Percentiles rank a stretch among this genome's conserved stretches.
Conservation (phyloP, 1,139 yeast genomes). For the Maudiozyma humilis region DNA sequence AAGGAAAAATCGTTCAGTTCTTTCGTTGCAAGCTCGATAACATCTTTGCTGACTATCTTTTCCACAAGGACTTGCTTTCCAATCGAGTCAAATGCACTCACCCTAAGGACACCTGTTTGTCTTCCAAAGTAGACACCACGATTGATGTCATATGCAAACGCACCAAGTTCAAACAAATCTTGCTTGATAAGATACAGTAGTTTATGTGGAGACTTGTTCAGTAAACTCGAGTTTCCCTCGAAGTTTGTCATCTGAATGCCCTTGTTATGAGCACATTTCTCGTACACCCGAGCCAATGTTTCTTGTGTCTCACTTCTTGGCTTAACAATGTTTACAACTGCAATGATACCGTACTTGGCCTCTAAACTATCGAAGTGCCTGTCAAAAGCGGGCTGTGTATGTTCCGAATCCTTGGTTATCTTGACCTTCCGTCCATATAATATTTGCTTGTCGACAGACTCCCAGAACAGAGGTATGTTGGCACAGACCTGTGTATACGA, state of each 20-base stretch:
- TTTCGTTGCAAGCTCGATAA: constrained; percentile 48
- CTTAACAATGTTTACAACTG: constrained; percentile 47
- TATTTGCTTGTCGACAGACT: constrained; percentile 43
- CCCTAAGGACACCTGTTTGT: constrained; percentile 60
- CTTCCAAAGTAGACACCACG: constrained; percentile 48
- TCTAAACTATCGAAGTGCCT: constrained; percentile 54
- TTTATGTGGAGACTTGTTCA: constrained; percentile 36
- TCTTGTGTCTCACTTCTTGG: constrained; percentile 35
- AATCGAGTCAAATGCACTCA: constrained; percentile 60
- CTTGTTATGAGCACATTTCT: constrained; percentile 27
- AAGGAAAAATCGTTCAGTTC: constrained; percentile 39
- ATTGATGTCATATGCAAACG: constrained; percentile 49
- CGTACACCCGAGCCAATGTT: constrained; percentile 34
- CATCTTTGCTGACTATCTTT: constrained; percentile 53
- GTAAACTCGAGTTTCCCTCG: constrained; percentile 29
- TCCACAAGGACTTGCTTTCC: constrained; percentile 54
- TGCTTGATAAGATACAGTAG: constrained; percentile 36
- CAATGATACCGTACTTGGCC: constrained; percentile 56
- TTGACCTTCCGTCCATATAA: constrained; percentile 44
- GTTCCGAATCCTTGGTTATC: constrained; percentile 52
- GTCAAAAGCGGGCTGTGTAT: constrained; percentile 56
- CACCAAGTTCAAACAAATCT: constrained; percentile 53
- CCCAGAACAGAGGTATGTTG: constrained; percentile 63
- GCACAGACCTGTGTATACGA: constrained; percentile 58
- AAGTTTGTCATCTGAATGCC: constrained; percentile 30